Conservation (phyloP, 192 early-diverging fungal species). For the Linnemannia schmuckeri region DNA sequence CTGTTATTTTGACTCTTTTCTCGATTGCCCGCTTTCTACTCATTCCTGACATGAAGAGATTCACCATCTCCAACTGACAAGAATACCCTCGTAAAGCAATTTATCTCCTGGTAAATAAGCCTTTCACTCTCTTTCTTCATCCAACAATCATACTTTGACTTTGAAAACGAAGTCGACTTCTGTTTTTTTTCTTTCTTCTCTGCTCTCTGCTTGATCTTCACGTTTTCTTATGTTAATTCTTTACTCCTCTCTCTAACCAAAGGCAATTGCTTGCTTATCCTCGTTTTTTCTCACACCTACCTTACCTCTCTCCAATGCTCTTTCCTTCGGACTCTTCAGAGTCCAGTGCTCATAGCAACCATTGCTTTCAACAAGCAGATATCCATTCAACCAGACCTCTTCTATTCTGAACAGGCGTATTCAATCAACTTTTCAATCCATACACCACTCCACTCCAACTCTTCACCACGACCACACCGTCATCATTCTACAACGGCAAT, state of each 20-base stretch:
- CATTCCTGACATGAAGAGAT: conserved; percentile 10
- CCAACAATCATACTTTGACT: neutral
- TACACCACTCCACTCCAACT: neutral
- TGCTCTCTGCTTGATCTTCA: neutral
- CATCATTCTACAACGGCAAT: neutral
- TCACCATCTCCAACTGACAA: neutral
- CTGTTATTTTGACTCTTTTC: neutral
- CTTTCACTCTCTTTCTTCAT: neutral
- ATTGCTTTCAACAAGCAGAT: conserved; percentile 19
- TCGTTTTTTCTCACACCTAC: neutral
- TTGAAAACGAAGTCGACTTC: neutral
- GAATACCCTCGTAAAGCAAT: neutral
- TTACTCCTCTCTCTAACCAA: neutral
- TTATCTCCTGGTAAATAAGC: neutral
- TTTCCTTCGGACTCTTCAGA: neutral
- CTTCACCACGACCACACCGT: neutral
- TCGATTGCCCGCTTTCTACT: neutral
- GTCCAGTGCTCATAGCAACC: neutral
- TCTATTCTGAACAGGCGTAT: neutral
- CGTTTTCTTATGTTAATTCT: neutral
- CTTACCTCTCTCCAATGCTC: neutral
- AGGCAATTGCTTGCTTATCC: neutral
- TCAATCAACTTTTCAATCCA: neutral
- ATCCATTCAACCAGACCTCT: neutral
- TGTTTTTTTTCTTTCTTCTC: neutral